Evolutionary conservation across 108 stramenopile species (phyloP), one percentile per base, ranked within the genome.

Genomic region (Conticribra guillardii): DNA sequence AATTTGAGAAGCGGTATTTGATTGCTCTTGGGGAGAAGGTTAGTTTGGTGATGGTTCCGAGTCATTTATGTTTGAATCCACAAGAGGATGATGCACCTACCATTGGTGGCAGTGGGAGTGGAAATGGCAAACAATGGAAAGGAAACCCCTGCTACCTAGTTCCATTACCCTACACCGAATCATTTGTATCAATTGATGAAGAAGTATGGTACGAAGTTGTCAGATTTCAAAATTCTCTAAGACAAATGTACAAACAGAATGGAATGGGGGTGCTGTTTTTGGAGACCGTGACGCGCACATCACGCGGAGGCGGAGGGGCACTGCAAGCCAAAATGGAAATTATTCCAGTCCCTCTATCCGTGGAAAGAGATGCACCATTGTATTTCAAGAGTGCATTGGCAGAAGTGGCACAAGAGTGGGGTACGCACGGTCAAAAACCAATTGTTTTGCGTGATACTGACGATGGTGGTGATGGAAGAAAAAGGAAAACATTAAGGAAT

Each of bases 391-490:
- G 79, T 16, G 81, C 87, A 5, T 52, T 94, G 72, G 57, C 59
- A 2, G 93, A 94, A 70, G 82, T 85, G 67, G 78, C 86, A 0
- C 85, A 88, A 59, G 93, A 94, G 63, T 89, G 84, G 81, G 93
- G 88, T n/a, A 89, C 87, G 7, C 89, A 91, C 57, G 85, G 57
- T 55, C 87, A 90, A 57, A 69, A 58, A 34, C 62, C 68, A 23
- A 69, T 77, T 29, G 44, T 84, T 3, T 64, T 91, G 62, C 55
- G 55, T 16, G 78, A 73, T n/a, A 11, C 5, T 9, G 37, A 41
- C 37, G 11, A 9, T 5, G 37, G 37, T 41, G 37, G 37, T 11
- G 37, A 41, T 41, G 37, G 37, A 11, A 11, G 37, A 5, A 27
- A 56, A 19, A 52, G 58, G 23, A 89, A 83, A 62, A 85, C 82